phyloP scores from a whole-genome alignment of 2,329 filamentous ascomycete species.

The Teratosphaeria gauchensis region DNA sequence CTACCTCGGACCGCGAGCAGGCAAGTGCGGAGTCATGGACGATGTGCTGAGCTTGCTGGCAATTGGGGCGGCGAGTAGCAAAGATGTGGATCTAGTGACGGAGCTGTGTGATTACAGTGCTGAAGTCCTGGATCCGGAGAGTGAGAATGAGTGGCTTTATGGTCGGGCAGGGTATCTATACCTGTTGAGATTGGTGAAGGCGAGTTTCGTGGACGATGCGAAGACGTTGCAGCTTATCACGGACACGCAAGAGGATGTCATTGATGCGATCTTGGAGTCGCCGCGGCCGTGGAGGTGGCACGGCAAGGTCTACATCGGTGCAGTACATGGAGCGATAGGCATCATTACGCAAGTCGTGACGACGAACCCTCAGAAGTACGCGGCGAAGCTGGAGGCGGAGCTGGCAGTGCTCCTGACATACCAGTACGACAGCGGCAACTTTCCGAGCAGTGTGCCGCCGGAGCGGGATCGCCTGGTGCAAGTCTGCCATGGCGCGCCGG shows the following conservation, averaged over 20 bases:
- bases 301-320: conserved; percentile 53
- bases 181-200: conserved; percentile 53
- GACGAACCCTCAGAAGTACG: conserved; percentile 46
- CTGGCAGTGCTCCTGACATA: conserved; percentile 48
- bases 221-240: conserved; percentile 43
- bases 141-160: conserved; percentile 55
- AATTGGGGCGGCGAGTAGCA: conserved; percentile 40
- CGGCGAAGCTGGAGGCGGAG: conserved; percentile 43
- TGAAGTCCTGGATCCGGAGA: conserved; percentile 37
- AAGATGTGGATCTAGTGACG: conserved; percentile 39
- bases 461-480: conserved; percentile 47
- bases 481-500: conserved; percentile 59
- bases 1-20: conserved; percentile 37
- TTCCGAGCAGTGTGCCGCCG: conserved; percentile 46
- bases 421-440: conserved; percentile 55
- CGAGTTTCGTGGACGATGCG: conserved; percentile 43
- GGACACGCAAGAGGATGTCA: conserved; percentile 46
- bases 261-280: conserved; percentile 49
- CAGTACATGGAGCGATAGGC: conserved; percentile 58
- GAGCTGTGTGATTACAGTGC: conserved; percentile 42
- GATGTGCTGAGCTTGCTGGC: conserved; percentile 43
- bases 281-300: conserved; percentile 55
- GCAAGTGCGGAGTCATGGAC: conserved; percentile 41
- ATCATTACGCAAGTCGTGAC: conserved; percentile 61
- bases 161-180: conserved; percentile 61